Percentiles rank a stretch among this genome's conserved stretches.
Evolutionary conservation across 495 filamentous ascomycete genomes (phyloP).

Genomic region (Saxophila tyrrhenica): DNA sequence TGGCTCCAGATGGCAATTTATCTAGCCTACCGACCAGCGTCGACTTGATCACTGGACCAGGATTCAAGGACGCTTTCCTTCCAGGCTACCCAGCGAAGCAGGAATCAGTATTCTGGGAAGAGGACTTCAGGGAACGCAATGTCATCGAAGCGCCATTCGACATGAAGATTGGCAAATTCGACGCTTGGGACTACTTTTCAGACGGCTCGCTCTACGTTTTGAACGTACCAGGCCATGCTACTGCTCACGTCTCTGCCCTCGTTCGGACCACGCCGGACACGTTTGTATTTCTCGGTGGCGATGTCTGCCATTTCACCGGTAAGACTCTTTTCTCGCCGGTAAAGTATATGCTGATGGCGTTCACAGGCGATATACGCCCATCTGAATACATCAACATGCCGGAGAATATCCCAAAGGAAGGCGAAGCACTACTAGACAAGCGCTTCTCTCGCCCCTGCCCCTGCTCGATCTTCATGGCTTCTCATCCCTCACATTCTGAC

Average conservation of each 20-base stretch:
- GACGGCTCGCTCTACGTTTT: constrained; percentile 38
- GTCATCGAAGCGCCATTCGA: background rate
- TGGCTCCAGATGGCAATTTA: constrained; percentile 50
- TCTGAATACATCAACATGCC: constrained; percentile 6
- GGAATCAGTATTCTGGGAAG: background rate
- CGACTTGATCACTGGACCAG: constrained; percentile 41
- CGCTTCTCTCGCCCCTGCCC: background rate
- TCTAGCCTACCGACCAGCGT: constrained; percentile 38
- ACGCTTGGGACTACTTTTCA: constrained; percentile 43
- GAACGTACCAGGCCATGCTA: constrained; percentile 34
- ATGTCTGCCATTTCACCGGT: constrained; percentile 8
- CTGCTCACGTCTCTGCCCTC: constrained; percentile 35
- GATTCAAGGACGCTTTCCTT: constrained; percentile 35
- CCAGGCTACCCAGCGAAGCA: constrained; percentile 41
- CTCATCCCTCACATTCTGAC: background rate
- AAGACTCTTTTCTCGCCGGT: background rate
- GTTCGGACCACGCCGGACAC: constrained; percentile 53
- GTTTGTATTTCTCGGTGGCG: constrained; percentile 22
- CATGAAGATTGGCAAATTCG: constrained; percentile 32
- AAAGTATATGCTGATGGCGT: background rate
- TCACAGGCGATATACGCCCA: constrained; percentile 5
- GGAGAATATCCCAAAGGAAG: background rate
- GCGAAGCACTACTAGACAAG: background rate
- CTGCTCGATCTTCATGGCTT: constrained; percentile 1
- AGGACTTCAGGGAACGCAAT: constrained; percentile 12